Conservation (phyloP, 2,329 filamentous ascomycete genomes). For the Huntiella savannae region DNA sequence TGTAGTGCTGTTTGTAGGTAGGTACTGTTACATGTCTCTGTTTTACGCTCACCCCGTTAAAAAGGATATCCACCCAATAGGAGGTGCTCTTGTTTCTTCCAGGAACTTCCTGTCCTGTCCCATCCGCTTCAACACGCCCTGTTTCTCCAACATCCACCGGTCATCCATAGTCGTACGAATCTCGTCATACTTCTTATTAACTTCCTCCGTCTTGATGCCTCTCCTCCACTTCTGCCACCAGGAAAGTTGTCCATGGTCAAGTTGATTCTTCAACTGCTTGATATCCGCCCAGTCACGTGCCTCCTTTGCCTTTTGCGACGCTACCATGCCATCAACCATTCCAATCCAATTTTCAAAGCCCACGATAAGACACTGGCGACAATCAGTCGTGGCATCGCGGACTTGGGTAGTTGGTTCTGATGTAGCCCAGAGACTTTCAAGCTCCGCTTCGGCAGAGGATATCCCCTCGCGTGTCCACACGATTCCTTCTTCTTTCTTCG, state of each 20-base stretch:
- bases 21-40: constrained; percentile 1
- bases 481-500: constrained; percentile 47
- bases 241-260: constrained; percentile 9
- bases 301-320: constrained; percentile 34
- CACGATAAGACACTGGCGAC: constrained; percentile 56
- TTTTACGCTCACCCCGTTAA: constrained; percentile 15
- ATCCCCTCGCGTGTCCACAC: constrained; percentile 83
- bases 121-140: constrained; percentile 15
- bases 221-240: constrained; percentile 12
- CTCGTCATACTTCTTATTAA: constrained; percentile 15
- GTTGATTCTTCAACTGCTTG: constrained; percentile 16
- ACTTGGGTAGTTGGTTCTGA: constrained; percentile 12
- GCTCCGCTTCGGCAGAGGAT: constrained; percentile 54
- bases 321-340: constrained; percentile 38
- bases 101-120: constrained; percentile 30
- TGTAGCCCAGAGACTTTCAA: constrained; percentile 21
- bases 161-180: constrained; percentile 35
- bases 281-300: constrained; percentile 20
- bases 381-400: constrained; percentile 30
- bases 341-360: constrained; percentile 65
- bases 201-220: constrained; percentile 24
- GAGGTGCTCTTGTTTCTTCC: constrained; percentile 26
- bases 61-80: constrained; percentile 18
- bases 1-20: background rate
- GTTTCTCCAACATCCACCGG: constrained; percentile 31